Percentiles rank a stretch among this genome's conserved stretches.
Evolutionary conservation across 768 basidiomycete species (phyloP).

Genomic region (Termitomyces sp.): DNA sequence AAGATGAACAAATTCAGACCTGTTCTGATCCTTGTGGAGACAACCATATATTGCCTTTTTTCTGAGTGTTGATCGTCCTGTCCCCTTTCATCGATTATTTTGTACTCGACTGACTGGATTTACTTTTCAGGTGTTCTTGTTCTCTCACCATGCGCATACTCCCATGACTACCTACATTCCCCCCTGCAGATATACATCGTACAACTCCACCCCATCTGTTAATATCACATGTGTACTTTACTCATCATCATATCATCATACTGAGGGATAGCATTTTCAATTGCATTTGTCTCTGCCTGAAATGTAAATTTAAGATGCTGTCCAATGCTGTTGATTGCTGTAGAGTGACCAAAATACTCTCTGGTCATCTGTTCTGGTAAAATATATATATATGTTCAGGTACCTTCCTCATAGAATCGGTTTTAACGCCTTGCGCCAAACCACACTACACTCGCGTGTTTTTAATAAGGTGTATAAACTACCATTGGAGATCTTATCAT

Average conservation of each 20-base stretch:
- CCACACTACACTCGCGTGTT: background rate
- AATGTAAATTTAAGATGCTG: background rate
- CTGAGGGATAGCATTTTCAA: background rate
- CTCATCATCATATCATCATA: background rate
- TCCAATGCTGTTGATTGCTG: background rate
- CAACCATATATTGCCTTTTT: conserved; percentile 49
- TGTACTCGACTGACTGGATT: background rate
- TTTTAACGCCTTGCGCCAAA: background rate
- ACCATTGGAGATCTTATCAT: conserved; percentile 11
- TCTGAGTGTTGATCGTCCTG: background rate
- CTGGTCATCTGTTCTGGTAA: no score
- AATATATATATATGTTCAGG: background rate
- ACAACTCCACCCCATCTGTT: background rate
- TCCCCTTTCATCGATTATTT: background rate
- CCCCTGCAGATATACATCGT: background rate
- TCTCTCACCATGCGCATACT: background rate
- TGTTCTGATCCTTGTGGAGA: conserved; percentile 62
- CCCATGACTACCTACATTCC: background rate
- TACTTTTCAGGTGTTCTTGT: background rate
- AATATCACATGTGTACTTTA: conserved; percentile 1
- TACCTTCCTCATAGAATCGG: background rate
- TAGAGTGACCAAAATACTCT: background rate
- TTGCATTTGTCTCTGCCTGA: background rate
- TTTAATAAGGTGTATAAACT: no score
- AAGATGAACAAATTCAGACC: conserved; percentile 60